Base-by-base conservation (phyloP, 1,139 yeast genomes). In the Blastobotrys arbuscula region DNA sequence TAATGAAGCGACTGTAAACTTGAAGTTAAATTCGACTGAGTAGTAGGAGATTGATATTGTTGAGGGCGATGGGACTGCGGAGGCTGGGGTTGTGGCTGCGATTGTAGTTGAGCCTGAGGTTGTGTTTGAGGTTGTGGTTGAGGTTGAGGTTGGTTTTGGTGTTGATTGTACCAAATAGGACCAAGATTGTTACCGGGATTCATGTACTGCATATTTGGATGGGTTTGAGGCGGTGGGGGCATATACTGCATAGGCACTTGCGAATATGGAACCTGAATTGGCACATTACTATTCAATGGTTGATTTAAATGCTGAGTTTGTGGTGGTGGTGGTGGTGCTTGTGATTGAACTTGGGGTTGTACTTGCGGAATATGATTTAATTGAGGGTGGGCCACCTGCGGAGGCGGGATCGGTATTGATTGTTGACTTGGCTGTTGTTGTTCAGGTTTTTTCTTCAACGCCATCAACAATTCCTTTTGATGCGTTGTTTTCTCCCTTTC, bases 21-120 rank as follows among this genome's bases (percentile, higher is more conserved):
- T n/a, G n/a, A n/a, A n/a, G n/a, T n/a, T n/a, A n/a, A n/a, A n/a
- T n/a, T n/a, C n/a, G n/a, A n/a, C n/a, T n/a, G n/a, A n/a, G n/a
- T n/a, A n/a, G n/a, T n/a, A n/a, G 20, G 12, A 35, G 39, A 47
- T 36, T 45, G 49, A 7, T 24, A 44, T 39, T 46, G 49, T 13
- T 36, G 45, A 9, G 35, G 42, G 15, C 19, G 49, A 10, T 26
- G 38, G 15, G 24, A 42, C 18, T 28, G 45, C 4, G 44, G 38
- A 19, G 24, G 49, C 18, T 28, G 45, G 3, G 44, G 37, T 15
- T 13, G 35, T 39, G 31, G 19, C 19, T 23, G 26, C 4, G 35
- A 19, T 7, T 15, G 34, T 39, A 26, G 35, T 39, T 16, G 23
- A 23, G 23, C 18, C 5, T 12, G 41, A 38, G 26, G 41, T 21